phyloP scores from a whole-genome alignment of 2,329 filamentous ascomycete species.

The Cryphonectria japonica region DNA sequence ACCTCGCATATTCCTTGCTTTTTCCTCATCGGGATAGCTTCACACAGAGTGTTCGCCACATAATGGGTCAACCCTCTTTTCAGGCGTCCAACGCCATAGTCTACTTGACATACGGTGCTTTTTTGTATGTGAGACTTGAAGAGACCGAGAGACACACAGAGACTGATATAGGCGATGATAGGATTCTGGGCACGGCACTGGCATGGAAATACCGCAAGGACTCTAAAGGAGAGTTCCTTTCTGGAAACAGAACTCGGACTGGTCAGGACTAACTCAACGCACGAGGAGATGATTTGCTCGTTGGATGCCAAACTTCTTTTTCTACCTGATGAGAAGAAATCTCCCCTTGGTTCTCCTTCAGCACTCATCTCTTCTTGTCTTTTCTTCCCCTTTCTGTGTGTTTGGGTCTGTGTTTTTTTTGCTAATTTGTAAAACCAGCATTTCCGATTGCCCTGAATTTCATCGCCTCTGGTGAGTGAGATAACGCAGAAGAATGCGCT shows the following conservation, averaged over 20 bases:
- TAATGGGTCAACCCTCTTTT: conserved; percentile 76
- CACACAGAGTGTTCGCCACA: conserved; percentile 24
- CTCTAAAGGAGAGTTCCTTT: conserved; percentile 71
- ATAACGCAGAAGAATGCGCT: conserved; percentile 39
- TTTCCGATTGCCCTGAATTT: conserved; percentile 85
- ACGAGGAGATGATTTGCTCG: neutral
- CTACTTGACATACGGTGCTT: conserved; percentile 76
- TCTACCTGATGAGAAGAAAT: conserved; percentile 6
- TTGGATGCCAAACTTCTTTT: conserved; percentile 8
- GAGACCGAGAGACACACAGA: neutral
- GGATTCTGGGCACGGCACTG: conserved; percentile 64
- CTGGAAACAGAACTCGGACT: conserved; percentile 81
- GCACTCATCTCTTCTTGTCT: conserved; percentile 12
- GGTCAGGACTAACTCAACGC: conserved; percentile 57
- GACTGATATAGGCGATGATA: conserved; percentile 38
- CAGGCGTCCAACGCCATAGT: conserved; percentile 82
- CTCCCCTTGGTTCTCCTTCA: conserved; percentile 25
- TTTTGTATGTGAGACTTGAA: conserved; percentile 60
- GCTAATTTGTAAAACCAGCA: conserved; percentile 51
- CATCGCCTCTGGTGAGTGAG: conserved; percentile 86
- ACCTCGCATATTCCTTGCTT: too few relatives aligned
- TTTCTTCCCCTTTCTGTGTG: neutral
- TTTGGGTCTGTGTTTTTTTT: neutral
- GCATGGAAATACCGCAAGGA: conserved; percentile 65
- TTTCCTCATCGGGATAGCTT: neutral